Percentiles rank a stretch among this genome's conserved stretches.
Conservation (phyloP, 179 eudicot genomes). For the Dionaea muscipula region DNA sequence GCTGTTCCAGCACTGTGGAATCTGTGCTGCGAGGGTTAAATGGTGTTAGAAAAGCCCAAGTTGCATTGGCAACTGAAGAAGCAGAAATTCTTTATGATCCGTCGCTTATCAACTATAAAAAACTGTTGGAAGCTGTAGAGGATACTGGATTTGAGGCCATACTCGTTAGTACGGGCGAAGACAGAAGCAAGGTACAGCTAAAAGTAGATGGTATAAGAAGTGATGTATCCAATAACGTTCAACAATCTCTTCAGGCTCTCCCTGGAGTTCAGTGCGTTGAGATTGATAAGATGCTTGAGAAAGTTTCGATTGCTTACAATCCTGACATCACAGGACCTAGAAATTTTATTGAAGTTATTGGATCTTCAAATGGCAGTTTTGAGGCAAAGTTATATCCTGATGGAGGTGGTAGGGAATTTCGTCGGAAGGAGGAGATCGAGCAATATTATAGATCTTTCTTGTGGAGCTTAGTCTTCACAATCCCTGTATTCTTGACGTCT, state of each 20-base stretch:
- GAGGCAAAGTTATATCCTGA: conserved; percentile 60
- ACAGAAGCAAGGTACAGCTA: conserved; percentile 45
- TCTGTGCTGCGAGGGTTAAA: conserved; percentile 32
- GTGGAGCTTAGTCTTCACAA: conserved; percentile 84
- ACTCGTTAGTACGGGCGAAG: conserved; percentile 64
- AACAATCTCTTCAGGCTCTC: conserved; percentile 48
- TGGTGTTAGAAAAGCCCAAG: conserved; percentile 73
- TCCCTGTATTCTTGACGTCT: conserved; percentile 76
- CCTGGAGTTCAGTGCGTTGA: conserved; percentile 55
- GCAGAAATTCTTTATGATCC: conserved; percentile 74
- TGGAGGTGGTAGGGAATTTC: conserved; percentile 39
- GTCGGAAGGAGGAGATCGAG: conserved; percentile 47
- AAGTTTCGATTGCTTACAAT: conserved; percentile 52
- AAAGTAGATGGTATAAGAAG: conserved; percentile 48
- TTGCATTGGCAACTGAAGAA: conserved; percentile 81
- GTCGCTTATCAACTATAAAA: conserved; percentile 26
- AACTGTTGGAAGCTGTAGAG: conserved; percentile 46
- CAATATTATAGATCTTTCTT: conserved; percentile 45
- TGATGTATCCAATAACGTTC: conserved; percentile 30
- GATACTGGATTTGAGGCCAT: conserved; percentile 64
- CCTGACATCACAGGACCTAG: conserved; percentile 81
- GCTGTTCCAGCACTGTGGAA: conserved; percentile 66
- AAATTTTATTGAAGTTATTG: conserved; percentile 50
- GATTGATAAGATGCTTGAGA: conserved; percentile 31
- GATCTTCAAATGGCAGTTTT: conserved; percentile 35